phyloP scores from a whole-genome alignment of 1,139 yeast genomes.

The Debaryomyces sp. region DNA sequence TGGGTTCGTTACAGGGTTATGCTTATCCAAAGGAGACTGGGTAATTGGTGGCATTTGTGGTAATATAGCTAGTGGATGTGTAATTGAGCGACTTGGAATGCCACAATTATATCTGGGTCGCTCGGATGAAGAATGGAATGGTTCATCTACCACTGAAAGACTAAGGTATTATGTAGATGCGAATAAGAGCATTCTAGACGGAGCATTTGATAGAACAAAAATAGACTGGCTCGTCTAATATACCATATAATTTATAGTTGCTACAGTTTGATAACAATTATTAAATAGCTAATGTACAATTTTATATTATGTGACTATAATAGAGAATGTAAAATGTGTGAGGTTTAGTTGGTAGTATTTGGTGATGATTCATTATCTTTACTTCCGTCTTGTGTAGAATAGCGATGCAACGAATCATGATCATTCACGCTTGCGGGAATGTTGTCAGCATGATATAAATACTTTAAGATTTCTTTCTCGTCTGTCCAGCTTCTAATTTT shows the following conservation, averaged over 20 bases:
- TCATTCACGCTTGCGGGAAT: slow-evolving; percentile 10
- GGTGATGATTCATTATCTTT: slow-evolving; percentile 6
- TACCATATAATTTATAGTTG: not conserved
- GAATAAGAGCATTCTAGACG: slow-evolving; percentile 1
- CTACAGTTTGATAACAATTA: not conserved
- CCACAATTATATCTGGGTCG: slow-evolving; percentile 41
- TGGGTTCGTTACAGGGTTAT: slow-evolving; percentile 66
- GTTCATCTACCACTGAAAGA: slow-evolving; percentile 33
- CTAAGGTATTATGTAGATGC: slow-evolving; percentile 24
- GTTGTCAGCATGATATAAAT: slow-evolving; percentile 32
- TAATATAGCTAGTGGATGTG: slow-evolving; percentile 75
- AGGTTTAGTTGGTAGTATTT: slow-evolving; percentile 3
- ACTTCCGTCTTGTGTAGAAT: not conserved
- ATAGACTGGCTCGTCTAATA: slow-evolving; percentile 8
- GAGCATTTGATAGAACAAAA: not conserved
- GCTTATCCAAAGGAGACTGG: slow-evolving; percentile 52
- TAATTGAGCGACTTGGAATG: slow-evolving; percentile 77
- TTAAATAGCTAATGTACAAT: not conserved
- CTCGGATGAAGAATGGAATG: slow-evolving; percentile 55
- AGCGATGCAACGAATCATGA: slow-evolving; percentile 9
- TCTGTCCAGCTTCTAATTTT: slow-evolving; percentile 53
- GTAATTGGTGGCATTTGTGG: slow-evolving; percentile 65
- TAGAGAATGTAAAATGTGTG: not conserved
- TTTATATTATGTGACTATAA: not conserved
- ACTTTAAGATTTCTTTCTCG: slow-evolving; percentile 36